Base-by-base conservation (phyloP, 768 basidiomycete species). In the Russula emetica region DNA sequence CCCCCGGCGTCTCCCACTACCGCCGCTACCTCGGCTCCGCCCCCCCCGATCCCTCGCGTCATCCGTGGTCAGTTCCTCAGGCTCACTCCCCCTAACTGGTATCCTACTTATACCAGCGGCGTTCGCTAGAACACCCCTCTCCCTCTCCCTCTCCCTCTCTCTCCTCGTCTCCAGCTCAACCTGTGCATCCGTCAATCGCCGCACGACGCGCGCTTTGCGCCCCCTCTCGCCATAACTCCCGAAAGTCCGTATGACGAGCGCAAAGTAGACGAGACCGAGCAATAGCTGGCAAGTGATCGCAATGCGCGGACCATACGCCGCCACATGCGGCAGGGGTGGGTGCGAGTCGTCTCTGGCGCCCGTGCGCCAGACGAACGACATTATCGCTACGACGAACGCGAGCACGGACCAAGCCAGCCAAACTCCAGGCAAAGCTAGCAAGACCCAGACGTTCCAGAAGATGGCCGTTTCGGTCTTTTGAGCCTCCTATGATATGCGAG, bases 401-500 rank as follows among this genome's bases (percentile, higher is more conserved):
- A 88, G 76, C 80, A 90, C 85, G 0, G 88, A 84, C 87, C 86
- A 90, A 9, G 86, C 80, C 61, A 89, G 81, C 84, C 86, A 90
- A 11, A 88, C 74, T 0, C 81, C 83, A 0, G 88, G 88, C 77
- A 85, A 79, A 0, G 85, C 82, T 32, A 88, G 76, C 22, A 88
- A 64, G 1, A 87, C 81, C 85, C 86, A 87, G 20, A 87, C 83
- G 64, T 88, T 88, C 86, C 87, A 83, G 47, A 77, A 69, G 42
- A 82, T 77, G 36, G 76, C 73, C 0, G 80, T 79, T 30, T 78
- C 78, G 1, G 78, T 75, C 69, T 73, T 76, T 58, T 81, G 79
- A 20, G 87, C 84, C 70, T 90, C 86, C 85, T 88, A 64, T 22
- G 7, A 47, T 49, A 55, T 42, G 13, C 45, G 22, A 45, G 44